These are phyloP conservation scores for Colletotrichum scovillei DNA, from an alignment of 2,329 filamentous ascomycete species.

Conservation along the genomic window DNA sequence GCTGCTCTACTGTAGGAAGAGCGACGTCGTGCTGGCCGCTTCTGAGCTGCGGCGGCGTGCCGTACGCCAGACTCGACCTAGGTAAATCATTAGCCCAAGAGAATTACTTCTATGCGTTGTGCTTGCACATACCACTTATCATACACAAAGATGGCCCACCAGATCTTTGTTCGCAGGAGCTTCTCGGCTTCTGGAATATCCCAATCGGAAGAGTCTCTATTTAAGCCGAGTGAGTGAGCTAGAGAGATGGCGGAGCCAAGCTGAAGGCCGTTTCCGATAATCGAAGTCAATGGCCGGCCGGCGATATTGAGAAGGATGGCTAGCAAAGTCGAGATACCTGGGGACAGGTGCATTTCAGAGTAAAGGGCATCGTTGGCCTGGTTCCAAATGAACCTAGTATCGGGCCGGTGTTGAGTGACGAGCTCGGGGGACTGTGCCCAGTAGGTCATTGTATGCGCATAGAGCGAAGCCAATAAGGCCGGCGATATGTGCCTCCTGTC, in stretches of 20 bases:
- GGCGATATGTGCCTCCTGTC: conserved; percentile 63
- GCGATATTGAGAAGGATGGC: conserved; percentile 69
- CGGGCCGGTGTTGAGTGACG: conserved; percentile 60
- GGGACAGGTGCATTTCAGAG: conserved; percentile 68
- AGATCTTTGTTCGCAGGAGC: conserved; percentile 61
- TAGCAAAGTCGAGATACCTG: conserved; percentile 68
- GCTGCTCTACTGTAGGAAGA: conserved; percentile 49
- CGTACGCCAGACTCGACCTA: conserved; percentile 64
- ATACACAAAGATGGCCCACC: conserved; percentile 66
- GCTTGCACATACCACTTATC: conserved; percentile 60
- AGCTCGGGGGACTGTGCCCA: conserved; percentile 63
- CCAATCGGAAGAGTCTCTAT: conserved; percentile 64
- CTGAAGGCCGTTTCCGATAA: conserved; percentile 66
- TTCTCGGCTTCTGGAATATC: conserved; percentile 64
- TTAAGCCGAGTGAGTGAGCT: conserved; percentile 65
- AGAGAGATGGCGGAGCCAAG: conserved; percentile 63
- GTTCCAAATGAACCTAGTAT: conserved; percentile 72
- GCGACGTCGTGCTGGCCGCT: conserved; percentile 61
- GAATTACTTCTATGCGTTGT: background rate
- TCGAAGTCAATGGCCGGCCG: conserved; percentile 69
- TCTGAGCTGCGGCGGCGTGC: conserved; percentile 62
- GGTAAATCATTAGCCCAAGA: background rate
- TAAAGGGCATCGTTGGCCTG: conserved; percentile 69
- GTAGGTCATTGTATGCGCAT: conserved; percentile 67
- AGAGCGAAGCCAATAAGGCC: conserved; percentile 66